phyloP scores from a whole-genome alignment of 129 eudicot genomes.

The Oenanthe sinensis region DNA sequence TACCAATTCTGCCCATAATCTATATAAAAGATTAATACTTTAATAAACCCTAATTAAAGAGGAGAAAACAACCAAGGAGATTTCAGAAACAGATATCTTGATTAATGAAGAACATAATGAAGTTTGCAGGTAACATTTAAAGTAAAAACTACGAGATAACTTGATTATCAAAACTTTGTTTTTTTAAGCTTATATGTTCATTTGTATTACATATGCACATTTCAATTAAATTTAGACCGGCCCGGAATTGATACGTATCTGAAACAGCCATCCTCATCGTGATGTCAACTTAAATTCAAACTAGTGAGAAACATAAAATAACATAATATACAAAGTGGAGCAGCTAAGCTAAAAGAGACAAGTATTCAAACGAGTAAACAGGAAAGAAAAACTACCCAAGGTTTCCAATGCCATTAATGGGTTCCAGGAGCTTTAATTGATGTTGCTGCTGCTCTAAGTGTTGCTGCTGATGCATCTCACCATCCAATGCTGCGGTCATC shows the following conservation, averaged over 20 bases:
- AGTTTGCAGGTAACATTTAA: not conserved
- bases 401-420: slow-evolving; percentile 71
- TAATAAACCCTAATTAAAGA: not conserved
- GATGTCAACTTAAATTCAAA: not conserved
- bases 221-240: too few species aligned
- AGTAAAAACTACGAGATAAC: not conserved
- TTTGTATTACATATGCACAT: not conserved
- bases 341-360: not conserved
- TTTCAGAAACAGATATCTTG: not conserved
- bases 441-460: slow-evolving; percentile 43
- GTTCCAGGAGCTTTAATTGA: slow-evolving; percentile 78
- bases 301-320: not conserved
- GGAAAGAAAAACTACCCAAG: slow-evolving; percentile 42
- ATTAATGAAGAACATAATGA: not conserved
- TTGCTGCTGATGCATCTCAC: slow-evolving; percentile 26
- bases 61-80: not conserved
- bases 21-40: not conserved
- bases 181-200: not conserved
- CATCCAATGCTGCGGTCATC: slow-evolving; percentile 23
- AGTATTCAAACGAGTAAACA: slow-evolving; percentile 3
- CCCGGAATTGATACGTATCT: too few species aligned
- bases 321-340: slow-evolving; percentile 2
- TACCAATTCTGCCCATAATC: not conserved
- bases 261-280: not conserved
- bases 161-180: not conserved